phyloP scores from a whole-genome alignment of 192 early-diverging fungal species.

The Gorgonomyces haynaldii region DNA sequence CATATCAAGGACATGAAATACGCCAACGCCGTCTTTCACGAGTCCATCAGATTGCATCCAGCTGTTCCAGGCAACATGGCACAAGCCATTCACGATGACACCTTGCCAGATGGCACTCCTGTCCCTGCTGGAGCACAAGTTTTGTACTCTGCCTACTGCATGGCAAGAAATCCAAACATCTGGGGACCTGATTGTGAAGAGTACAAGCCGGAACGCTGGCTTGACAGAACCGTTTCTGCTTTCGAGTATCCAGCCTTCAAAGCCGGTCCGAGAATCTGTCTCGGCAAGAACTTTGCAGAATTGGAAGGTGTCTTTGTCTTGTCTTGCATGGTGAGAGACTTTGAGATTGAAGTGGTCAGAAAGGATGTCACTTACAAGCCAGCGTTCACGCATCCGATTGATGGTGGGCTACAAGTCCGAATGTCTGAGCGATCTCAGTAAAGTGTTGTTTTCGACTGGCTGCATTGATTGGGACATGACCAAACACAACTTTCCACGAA shows the following conservation, averaged over 20 bases:
- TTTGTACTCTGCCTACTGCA: constrained; percentile 35
- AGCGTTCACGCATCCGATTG: constrained; percentile 3
- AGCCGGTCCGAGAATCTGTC: constrained; percentile 25
- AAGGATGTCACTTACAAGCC: not conserved
- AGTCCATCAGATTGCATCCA: constrained; percentile 46
- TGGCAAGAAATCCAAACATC: constrained; percentile 35
- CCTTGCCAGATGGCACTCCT: constrained; percentile 47
- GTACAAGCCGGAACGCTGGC: constrained; percentile 56
- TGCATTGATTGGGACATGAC: too few species aligned
- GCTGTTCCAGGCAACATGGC: constrained; percentile 43
- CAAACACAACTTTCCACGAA: too few species aligned
- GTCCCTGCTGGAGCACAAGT: constrained; percentile 39
- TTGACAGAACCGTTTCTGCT: constrained; percentile 5
- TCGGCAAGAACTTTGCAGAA: constrained; percentile 25
- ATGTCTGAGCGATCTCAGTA: too few species aligned
- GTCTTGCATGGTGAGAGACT: constrained; percentile 10
- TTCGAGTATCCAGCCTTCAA: constrained; percentile 31
- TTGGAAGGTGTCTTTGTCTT: constrained; percentile 26
- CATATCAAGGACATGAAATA: constrained; percentile 27
- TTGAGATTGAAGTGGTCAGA: constrained; percentile 10
- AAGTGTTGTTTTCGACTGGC: too few species aligned
- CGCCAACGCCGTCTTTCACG: constrained; percentile 31
- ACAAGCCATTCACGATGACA: constrained; percentile 32
- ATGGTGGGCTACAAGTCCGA: not conserved
- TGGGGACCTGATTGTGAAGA: constrained; percentile 45